Conservation (phyloP, 352 stramenopile species). For the Thraustotheca clavata region DNA sequence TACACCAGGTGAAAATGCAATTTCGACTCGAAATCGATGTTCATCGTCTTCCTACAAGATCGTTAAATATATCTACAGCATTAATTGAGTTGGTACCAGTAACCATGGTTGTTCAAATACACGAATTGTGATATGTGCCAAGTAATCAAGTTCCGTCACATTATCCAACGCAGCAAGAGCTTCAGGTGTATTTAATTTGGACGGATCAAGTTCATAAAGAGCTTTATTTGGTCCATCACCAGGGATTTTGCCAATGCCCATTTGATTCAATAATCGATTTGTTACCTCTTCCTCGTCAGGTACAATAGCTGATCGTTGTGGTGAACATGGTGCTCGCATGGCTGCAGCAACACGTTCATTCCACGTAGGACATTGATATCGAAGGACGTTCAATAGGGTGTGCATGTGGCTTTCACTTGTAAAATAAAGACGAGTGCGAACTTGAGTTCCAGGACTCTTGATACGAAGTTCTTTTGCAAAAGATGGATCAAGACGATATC, state of each 20-base stretch:
- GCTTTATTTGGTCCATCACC: constrained; percentile 60
- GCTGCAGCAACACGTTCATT: constrained; percentile 44
- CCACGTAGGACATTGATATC: constrained; percentile 80
- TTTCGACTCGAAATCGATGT: constrained; percentile 79
- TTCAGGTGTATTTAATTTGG: constrained; percentile 70
- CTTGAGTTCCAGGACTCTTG: constrained; percentile 83
- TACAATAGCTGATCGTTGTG: constrained; percentile 39
- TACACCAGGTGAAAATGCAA: constrained; percentile 73
- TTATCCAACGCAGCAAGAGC: constrained; percentile 69
- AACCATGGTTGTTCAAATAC: constrained; percentile 94
- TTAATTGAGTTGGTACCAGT: constrained; percentile 8
- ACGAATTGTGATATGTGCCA: constrained; percentile 98
- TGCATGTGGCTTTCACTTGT: constrained; percentile 99
- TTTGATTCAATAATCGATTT: constrained; percentile 76
- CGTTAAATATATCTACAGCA: background rate
- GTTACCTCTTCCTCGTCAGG: constrained; percentile 75
- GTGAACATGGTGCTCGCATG: background rate
- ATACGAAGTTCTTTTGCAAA: constrained; percentile 92
- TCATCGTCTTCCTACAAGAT: constrained; percentile 60
- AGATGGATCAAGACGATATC: constrained; percentile 80
- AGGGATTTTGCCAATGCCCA: constrained; percentile 68
- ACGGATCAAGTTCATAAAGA: constrained; percentile 74
- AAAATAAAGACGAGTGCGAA: constrained; percentile 98
- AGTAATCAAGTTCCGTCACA: constrained; percentile 95
- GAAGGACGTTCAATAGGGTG: constrained; percentile 96